phyloP scores from a whole-genome alignment of 106 monocot genomes.

The Gastrodia elata region DNA sequence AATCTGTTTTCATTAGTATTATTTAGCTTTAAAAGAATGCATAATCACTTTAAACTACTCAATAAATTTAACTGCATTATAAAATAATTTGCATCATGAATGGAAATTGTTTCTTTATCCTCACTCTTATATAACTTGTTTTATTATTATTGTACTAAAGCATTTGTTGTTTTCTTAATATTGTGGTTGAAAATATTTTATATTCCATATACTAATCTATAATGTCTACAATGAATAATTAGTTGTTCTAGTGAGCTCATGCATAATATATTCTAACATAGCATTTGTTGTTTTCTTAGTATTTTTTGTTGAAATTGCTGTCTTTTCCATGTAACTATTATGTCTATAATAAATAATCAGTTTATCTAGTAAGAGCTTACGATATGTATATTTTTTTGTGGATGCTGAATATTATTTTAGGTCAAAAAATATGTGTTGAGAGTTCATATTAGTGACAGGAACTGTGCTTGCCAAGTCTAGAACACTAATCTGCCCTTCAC shows the following conservation, averaged over 20 bases:
- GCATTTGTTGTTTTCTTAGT: neutral
- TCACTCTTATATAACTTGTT: neutral
- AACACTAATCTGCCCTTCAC: neutral
- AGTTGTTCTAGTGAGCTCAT: conserved; percentile 1
- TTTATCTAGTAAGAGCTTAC: neutral
- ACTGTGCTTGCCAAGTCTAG: too few species aligned
- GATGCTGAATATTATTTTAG: neutral
- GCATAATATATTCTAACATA: neutral
- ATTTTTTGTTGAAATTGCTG: neutral
- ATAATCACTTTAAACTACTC: neutral
- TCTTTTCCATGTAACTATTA: neutral
- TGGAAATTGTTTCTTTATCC: neutral
- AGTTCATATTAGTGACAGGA: neutral
- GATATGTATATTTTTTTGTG: neutral
- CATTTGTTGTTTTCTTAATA: neutral
- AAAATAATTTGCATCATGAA: neutral
- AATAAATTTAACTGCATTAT: neutral
- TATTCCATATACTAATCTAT: neutral
- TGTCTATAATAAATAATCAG: neutral
- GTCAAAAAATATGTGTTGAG: neutral
- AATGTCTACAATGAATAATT: neutral
- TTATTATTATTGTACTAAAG: neutral
- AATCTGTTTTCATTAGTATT: neutral
- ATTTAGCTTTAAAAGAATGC: neutral
- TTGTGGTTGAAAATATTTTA: neutral